These are phyloP conservation scores for Ascochyta fabae DNA, from an alignment of 2,329 filamentous ascomycete species.

Conservation along the genomic window DNA sequence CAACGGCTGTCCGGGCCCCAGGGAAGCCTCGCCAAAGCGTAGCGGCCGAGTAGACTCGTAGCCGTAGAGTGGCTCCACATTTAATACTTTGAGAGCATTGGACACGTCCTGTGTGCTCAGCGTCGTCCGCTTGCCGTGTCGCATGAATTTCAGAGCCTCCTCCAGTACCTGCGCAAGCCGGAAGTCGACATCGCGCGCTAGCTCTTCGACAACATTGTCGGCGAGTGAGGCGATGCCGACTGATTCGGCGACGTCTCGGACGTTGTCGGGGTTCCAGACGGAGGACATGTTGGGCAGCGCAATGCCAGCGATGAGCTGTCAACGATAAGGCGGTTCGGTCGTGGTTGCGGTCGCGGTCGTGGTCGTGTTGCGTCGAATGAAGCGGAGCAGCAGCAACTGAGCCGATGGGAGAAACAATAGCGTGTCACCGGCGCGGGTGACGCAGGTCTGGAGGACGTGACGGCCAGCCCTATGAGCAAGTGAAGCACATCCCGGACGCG, in stretches of 20 bases:
- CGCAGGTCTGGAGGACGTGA: conserved; percentile 36
- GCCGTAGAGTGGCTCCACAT: conserved; percentile 94
- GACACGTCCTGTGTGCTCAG: conserved; percentile 89
- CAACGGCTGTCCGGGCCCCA: conserved; percentile 90
- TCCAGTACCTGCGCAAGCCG: conserved; percentile 91
- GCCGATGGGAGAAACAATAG: conserved; percentile 30
- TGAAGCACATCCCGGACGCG: conserved; percentile 39
- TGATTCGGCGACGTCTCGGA: conserved; percentile 94
- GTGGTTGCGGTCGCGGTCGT: conserved; percentile 9
- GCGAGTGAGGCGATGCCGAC: conserved; percentile 82
- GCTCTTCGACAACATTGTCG: conserved; percentile 84
- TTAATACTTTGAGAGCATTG: conserved; percentile 81
- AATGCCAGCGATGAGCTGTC: conserved; percentile 19
- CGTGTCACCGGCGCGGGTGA: conserved; percentile 37
- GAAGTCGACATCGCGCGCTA: conserved; percentile 95
- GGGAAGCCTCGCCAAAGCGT: conserved; percentile 89
- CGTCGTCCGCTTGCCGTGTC: conserved; percentile 82
- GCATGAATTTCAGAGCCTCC: conserved; percentile 96
- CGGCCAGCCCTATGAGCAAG: conserved; percentile 40
- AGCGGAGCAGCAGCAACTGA: conserved; percentile 15
- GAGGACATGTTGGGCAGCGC: conserved; percentile 49
- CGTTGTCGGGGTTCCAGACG: conserved; percentile 96
- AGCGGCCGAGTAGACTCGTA: conserved; percentile 92
- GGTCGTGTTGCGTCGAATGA: conserved; percentile 18
- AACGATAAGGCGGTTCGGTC: conserved; percentile 16